A percentile compares a stretch with the other conserved stretches of the same genome.
Evolutionary conservation across 2,329 filamentous ascomycete species (phyloP).

Genomic region (Aspergillus pseudoglaucus): DNA sequence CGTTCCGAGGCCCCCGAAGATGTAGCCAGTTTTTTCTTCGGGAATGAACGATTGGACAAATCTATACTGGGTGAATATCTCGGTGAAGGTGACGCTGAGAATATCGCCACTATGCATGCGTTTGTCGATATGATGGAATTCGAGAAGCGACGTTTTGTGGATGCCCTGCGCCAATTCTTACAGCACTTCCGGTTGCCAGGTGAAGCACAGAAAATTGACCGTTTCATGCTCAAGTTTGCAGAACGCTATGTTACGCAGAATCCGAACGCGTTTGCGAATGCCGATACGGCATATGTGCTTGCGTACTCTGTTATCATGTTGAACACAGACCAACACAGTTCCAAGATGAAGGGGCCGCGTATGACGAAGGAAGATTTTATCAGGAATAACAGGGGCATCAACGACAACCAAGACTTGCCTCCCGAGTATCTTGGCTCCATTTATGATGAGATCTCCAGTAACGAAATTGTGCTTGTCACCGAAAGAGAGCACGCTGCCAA

Average conservation of each 20-base stretch:
- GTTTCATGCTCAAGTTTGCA: slow-evolving; percentile 98
- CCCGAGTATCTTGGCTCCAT: slow-evolving; percentile 85
- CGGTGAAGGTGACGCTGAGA: slow-evolving; percentile 85
- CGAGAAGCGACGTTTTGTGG: slow-evolving; percentile 81
- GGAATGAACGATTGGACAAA: slow-evolving; percentile 82
- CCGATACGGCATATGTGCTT: slow-evolving; percentile 93
- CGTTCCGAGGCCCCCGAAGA: slow-evolving; percentile 68
- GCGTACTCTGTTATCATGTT: slow-evolving; percentile 95
- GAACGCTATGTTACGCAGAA: slow-evolving; percentile 93
- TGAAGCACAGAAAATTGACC: slow-evolving; percentile 97
- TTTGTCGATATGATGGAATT: slow-evolving; percentile 98
- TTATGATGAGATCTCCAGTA: slow-evolving; percentile 81
- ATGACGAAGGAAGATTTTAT: slow-evolving; percentile 99
- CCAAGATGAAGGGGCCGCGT: slow-evolving; percentile 68
- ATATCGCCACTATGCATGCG: slow-evolving; percentile 96
- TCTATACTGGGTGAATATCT: slow-evolving; percentile 88
- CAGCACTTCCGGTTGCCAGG: slow-evolving; percentile 93
- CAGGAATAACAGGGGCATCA: slow-evolving; percentile 98
- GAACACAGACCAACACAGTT: slow-evolving; percentile 92
- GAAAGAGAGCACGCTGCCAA: slow-evolving; percentile 86
- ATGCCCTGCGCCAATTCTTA: slow-evolving; percentile 81
- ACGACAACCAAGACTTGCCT: slow-evolving; percentile 88
- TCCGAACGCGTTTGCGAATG: slow-evolving; percentile 94
- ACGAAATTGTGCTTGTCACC: slow-evolving; percentile 91
- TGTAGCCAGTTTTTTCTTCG: slow-evolving; percentile 74